Percentiles rank a stretch among this genome's conserved stretches.
phyloP scores from a whole-genome alignment of 148 eudicot genomes.

The Persicaria maculosa region DNA sequence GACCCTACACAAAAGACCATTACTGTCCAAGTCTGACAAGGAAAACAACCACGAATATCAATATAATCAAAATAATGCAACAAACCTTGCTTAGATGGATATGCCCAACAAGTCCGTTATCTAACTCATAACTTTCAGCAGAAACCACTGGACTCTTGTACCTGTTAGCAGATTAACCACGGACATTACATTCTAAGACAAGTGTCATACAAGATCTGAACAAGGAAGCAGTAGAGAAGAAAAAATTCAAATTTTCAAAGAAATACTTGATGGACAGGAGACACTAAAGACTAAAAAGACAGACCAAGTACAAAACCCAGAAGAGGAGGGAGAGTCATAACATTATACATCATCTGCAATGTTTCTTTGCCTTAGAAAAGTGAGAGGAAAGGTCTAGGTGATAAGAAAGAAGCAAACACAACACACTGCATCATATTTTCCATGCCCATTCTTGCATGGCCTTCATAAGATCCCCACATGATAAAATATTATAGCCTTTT shows the following conservation, averaged over 20 bases:
- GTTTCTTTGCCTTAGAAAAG: neutral
- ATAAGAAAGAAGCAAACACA: neutral
- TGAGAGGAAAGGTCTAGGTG: neutral
- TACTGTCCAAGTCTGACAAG: neutral
- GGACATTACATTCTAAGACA: neutral
- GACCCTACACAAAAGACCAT: conserved; percentile 30
- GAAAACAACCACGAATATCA: neutral
- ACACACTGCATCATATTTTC: neutral
- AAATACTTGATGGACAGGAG: neutral
- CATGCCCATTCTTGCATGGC: neutral
- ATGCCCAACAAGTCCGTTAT: conserved; percentile 78
- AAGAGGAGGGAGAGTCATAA: neutral
- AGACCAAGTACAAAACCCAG: too few relatives aligned
- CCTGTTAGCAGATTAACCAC: conserved; percentile 29
- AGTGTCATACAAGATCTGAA: neutral
- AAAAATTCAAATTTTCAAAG: neutral
- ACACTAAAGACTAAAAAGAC: neutral
- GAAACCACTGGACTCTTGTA: conserved; percentile 41
- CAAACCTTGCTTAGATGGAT: conserved; percentile 83
- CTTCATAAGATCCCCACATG: neutral
- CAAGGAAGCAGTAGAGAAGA: neutral
- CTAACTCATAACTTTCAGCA: conserved; percentile 43
- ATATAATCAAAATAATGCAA: neutral
- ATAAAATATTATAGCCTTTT: neutral
- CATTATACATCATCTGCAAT: neutral